A percentile compares a stretch with the other conserved stretches of the same genome.
These are phyloP conservation scores for Leucosporidium yakuticum DNA, from an alignment of 768 basidiomycete species.

Conservation along the genomic window DNA sequence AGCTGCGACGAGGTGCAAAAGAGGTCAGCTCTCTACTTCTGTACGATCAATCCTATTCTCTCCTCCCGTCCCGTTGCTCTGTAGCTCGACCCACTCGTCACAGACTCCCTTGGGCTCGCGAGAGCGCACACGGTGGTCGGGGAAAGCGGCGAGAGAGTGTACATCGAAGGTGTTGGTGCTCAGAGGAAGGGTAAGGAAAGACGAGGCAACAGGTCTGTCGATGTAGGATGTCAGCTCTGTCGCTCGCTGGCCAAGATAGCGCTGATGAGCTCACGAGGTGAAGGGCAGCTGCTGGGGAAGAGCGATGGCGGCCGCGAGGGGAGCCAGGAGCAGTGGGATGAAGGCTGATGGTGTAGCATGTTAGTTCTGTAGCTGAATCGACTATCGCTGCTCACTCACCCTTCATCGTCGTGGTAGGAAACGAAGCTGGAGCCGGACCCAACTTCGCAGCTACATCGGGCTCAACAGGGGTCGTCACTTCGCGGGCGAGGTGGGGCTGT, in stretches of 20 bases:
- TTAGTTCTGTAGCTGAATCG: too few relatives aligned
- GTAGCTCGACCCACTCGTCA: background rate
- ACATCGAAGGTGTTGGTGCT: background rate
- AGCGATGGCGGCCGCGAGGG: background rate
- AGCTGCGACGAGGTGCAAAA: conserved; percentile 19
- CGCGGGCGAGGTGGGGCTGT: too few relatives aligned
- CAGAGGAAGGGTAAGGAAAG: background rate
- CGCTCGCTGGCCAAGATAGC: too few relatives aligned
- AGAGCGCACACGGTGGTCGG: conserved; percentile 10
- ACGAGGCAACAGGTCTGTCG: background rate
- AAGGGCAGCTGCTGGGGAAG: conserved; percentile 4
- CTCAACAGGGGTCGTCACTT: too few relatives aligned
- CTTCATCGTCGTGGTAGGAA: too few relatives aligned
- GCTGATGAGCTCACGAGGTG: background rate
- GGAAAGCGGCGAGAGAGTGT: conserved; percentile 6
- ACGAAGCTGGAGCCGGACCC: too few relatives aligned
- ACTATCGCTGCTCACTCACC: too few relatives aligned
- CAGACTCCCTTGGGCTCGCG: conserved; percentile 12
- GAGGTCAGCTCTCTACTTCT: background rate
- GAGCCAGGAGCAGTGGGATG: background rate
- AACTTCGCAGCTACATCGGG: too few relatives aligned
- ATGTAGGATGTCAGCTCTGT: too few relatives aligned
- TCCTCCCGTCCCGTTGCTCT: background rate
- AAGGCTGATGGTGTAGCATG: too few relatives aligned
- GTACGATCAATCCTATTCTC: conserved; percentile 8